These are phyloP conservation scores for Saccharomycopsis sp. DNA, from an alignment of 805 yeast genomes.

Conservation along the genomic window DNA sequence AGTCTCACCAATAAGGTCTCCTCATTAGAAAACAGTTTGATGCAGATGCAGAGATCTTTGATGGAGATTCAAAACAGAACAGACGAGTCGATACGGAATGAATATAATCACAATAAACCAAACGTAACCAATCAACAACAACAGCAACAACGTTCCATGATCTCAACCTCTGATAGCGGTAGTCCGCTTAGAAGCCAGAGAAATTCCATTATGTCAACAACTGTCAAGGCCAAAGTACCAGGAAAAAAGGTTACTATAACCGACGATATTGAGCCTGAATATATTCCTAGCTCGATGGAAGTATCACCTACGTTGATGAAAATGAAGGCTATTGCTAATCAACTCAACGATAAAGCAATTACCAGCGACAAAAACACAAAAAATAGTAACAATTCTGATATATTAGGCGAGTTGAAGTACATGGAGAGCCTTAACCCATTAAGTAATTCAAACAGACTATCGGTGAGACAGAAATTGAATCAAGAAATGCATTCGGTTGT, in stretches of 20 bases:
- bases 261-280: background rate
- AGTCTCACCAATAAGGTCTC: constrained; percentile 13
- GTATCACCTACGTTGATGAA: background rate
- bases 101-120: background rate
- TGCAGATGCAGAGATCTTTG: constrained; percentile 10
- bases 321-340: constrained; percentile 2
- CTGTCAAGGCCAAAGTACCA: background rate
- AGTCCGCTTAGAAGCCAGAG: background rate
- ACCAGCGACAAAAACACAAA: background rate
- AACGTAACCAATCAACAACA: background rate
- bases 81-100: background rate
- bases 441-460: background rate
- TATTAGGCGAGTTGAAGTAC: background rate
- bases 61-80: constrained; percentile 8
- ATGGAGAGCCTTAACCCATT: background rate
- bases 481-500: background rate
- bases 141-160: background rate
- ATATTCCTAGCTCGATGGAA: background rate
- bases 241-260: background rate
- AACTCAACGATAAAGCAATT: background rate
- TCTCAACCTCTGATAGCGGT: background rate
- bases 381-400: background rate
- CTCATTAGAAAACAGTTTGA: constrained; percentile 10
- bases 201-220: background rate
- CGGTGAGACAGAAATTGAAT: constrained; percentile 7